Evolutionary conservation across 768 basidiomycete species (phyloP).

Genomic region (Podaxis mareebaensis): DNA sequence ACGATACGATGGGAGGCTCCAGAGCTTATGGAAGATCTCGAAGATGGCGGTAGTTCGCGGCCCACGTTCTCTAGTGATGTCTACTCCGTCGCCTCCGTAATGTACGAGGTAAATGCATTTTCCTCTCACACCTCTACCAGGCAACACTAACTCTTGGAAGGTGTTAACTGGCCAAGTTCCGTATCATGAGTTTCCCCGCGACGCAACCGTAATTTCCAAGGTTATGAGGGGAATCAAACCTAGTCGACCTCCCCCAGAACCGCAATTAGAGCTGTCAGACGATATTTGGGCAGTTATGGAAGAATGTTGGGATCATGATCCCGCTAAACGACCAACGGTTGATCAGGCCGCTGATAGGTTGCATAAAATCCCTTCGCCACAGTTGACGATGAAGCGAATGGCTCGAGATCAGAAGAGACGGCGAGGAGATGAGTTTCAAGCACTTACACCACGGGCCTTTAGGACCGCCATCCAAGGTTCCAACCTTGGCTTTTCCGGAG

Average conservation of each 20-base stretch:
- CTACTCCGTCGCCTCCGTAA: constrained; percentile 22
- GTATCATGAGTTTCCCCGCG: constrained; percentile 24
- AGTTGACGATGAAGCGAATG: background rate
- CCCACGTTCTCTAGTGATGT: constrained; percentile 21
- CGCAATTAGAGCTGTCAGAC: constrained; percentile 19
- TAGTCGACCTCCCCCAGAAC: constrained; percentile 17
- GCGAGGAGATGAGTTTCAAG: background rate
- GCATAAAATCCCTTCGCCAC: background rate
- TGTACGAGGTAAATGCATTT: constrained; percentile 22
- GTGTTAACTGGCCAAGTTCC: constrained; percentile 27
- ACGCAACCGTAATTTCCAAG: constrained; percentile 23
- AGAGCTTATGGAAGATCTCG: constrained; percentile 21
- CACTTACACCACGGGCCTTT: background rate
- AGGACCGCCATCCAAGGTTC: background rate
- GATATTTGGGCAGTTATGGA: constrained; percentile 24
- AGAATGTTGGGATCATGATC: constrained; percentile 25
- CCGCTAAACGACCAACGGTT: constrained; percentile 21
- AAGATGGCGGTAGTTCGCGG: background rate
- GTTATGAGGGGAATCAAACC: constrained; percentile 23
- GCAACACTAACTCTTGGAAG: constrained; percentile 12
- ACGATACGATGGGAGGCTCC: constrained; percentile 26
- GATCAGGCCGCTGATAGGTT: background rate
- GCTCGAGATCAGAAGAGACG: background rate
- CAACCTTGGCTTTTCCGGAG: background rate
- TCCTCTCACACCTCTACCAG: no score